Percentiles rank a stretch among this genome's conserved stretches.
These are phyloP conservation scores for Scheffersomyces segobiensis DNA, from an alignment of 1,139 yeast genomes.

Conservation along the genomic window DNA sequence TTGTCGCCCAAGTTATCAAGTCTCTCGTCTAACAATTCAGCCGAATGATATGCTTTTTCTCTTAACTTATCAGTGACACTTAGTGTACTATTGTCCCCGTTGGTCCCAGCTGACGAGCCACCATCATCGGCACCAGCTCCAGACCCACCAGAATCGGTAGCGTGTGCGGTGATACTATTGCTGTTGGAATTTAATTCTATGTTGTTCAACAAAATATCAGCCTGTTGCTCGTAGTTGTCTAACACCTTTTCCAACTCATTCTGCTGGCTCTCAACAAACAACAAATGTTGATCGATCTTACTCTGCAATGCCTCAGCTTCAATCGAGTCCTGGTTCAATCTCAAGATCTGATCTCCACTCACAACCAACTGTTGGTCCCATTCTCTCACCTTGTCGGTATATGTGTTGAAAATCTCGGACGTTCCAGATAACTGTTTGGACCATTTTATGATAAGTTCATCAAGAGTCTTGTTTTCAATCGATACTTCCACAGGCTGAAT, in stretches of 20 bases:
- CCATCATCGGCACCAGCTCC: conserved; percentile 10
- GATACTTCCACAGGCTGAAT: conserved; percentile 73
- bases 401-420: conserved; percentile 72
- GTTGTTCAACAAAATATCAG: conserved; percentile 56
- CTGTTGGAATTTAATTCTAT: conserved; percentile 30
- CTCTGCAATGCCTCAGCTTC: conserved; percentile 84
- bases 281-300: conserved; percentile 82
- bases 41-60: conserved; percentile 85
- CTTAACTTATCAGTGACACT: conserved; percentile 78
- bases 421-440: conserved; percentile 78
- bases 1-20: conserved; percentile 76
- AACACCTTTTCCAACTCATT: conserved; percentile 83
- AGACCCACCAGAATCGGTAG: conserved; percentile 7
- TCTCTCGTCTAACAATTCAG: conserved; percentile 82
- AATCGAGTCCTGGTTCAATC: conserved; percentile 73
- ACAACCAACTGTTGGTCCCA: conserved; percentile 87
- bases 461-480: conserved; percentile 86
- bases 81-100: conserved; percentile 18
- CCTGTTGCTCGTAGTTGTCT: conserved; percentile 84
- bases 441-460: conserved; percentile 93
- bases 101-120: conserved; percentile 4
- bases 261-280: conserved; percentile 89
- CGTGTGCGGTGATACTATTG: conserved; percentile 5
- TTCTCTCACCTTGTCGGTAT: conserved; percentile 69
- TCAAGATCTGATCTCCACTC: conserved; percentile 83